Percentiles rank a stretch among this genome's conserved stretches.
These are phyloP conservation scores for Syncephalastrum contaminatum DNA, from an alignment of 371 early-diverging fungal species.

Conservation along the genomic window DNA sequence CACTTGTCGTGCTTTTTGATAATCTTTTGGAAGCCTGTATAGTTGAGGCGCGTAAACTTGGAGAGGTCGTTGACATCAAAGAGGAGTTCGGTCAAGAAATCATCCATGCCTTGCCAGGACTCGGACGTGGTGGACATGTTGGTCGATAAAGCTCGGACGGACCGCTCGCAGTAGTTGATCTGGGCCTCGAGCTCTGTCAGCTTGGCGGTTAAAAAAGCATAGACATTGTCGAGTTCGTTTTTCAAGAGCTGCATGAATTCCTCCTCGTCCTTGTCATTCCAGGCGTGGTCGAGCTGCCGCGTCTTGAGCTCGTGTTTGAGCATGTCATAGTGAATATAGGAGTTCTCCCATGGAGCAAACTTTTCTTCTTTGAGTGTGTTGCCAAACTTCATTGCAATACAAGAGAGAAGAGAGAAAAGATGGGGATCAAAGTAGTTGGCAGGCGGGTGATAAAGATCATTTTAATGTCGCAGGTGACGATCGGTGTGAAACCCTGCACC, in stretches of 20 bases:
- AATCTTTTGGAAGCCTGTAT: conserved; percentile 91
- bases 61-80: conserved; percentile 86
- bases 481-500: too few species aligned
- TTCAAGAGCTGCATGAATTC: conserved; percentile 72
- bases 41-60: conserved; percentile 89
- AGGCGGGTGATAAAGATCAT: not conserved
- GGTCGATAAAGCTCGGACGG: conserved; percentile 53
- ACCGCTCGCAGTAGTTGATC: conserved; percentile 80
- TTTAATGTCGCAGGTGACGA: not conserved
- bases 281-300: conserved; percentile 32
- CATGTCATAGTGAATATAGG: conserved; percentile 29
- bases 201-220: conserved; percentile 77
- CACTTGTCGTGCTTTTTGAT: conserved; percentile 94
- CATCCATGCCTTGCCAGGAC: conserved; percentile 43
- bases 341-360: conserved; percentile 30
- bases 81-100: conserved; percentile 44
- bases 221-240: conserved; percentile 81
- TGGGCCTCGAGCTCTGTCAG: conserved; percentile 79
- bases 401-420: conserved; percentile 3
- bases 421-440: not conserved
- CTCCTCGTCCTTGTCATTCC: conserved; percentile 64
- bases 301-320: conserved; percentile 28
- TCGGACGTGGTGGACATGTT: conserved; percentile 37
- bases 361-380: conserved; percentile 18
- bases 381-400: conserved; percentile 27